Evolutionary conservation across 495 filamentous ascomycete genomes (phyloP).

Genomic region (Penicillium paxilli): DNA sequence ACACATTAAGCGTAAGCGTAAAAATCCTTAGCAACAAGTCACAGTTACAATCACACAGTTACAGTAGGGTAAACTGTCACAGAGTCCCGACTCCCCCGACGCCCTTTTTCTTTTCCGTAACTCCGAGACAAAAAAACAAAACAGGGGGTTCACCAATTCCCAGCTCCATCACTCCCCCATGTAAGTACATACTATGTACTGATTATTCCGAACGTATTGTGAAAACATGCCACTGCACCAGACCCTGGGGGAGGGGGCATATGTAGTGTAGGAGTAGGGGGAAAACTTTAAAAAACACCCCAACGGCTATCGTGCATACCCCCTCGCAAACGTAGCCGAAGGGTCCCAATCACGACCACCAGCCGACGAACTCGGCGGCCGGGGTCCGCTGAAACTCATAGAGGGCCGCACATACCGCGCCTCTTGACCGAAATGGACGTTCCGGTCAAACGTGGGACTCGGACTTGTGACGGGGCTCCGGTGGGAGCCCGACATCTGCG

Average conservation of each 20-base stretch:
- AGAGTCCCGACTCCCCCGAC: too few relatives aligned
- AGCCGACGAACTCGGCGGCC: slow-evolving; percentile 43
- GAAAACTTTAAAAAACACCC: background rate
- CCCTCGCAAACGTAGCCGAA: slow-evolving; percentile 36
- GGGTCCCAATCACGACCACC: slow-evolving; percentile 41
- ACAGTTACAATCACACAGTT: background rate
- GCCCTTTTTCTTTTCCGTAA: background rate
- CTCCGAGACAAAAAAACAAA: background rate
- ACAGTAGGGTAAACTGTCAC: too few relatives aligned
- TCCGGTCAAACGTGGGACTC: slow-evolving; percentile 33
- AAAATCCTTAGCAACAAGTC: background rate
- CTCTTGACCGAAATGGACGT: slow-evolving; percentile 49
- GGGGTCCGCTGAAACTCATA: slow-evolving; percentile 60
- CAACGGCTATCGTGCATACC: slow-evolving; percentile 16
- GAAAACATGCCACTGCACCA: too few relatives aligned
- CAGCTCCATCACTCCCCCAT: too few relatives aligned
- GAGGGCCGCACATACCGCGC: slow-evolving; percentile 56
- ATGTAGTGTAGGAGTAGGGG: background rate
- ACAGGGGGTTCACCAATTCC: too few relatives aligned
- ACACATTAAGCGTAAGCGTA: too few relatives aligned
- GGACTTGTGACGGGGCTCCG: slow-evolving; percentile 17
- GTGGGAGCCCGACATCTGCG: slow-evolving; percentile 14
- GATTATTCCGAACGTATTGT: too few relatives aligned
- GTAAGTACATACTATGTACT: too few relatives aligned
- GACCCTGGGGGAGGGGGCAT: too few relatives aligned